A percentile compares a stretch with the other conserved stretches of the same genome.
phyloP scores from a whole-genome alignment of 148 eudicot genomes.

The Chenopodium quinoa region DNA sequence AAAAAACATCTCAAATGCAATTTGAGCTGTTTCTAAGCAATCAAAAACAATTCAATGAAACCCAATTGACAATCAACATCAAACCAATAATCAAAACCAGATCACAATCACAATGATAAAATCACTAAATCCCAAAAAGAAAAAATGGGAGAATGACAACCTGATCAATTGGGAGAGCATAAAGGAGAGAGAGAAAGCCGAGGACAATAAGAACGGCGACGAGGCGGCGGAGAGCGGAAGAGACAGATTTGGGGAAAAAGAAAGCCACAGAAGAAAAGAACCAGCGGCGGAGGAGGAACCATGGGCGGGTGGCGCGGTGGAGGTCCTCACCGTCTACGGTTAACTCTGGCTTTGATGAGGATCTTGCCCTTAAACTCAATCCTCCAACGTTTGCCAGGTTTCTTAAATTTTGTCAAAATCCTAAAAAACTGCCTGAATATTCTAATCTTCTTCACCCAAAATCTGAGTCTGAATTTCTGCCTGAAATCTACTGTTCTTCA shows the following conservation, averaged over 20 bases:
- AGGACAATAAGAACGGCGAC: conserved; percentile 40
- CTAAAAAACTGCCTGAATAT: too few species aligned
- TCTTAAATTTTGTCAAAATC: neutral
- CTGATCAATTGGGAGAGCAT: conserved; percentile 85
- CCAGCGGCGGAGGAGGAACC: conserved; percentile 46
- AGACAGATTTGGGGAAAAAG: conserved; percentile 26
- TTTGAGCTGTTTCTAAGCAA: neutral
- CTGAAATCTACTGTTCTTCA: too few species aligned
- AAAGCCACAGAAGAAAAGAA: conserved; percentile 22
- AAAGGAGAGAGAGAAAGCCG: conserved; percentile 44
- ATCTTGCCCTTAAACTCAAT: conserved; percentile 45
- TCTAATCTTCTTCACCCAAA: too few species aligned
- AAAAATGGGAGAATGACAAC: conserved; percentile 9
- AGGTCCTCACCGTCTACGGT: conserved; percentile 37
- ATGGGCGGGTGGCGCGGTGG: conserved; percentile 31
- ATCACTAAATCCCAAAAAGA: too few species aligned
- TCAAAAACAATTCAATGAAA: neutral
- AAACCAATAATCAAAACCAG: neutral
- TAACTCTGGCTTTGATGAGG: conserved; percentile 42
- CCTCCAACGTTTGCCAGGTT: conserved; percentile 48
- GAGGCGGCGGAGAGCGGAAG: conserved; percentile 40
- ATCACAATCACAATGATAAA: neutral
- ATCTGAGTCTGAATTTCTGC: too few species aligned
- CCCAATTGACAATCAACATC: neutral
- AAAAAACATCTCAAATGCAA: neutral